These are phyloP conservation scores for Chytriomyces hyalinus DNA, from an alignment of 192 early-diverging fungal genomes.

Conservation along the genomic window DNA sequence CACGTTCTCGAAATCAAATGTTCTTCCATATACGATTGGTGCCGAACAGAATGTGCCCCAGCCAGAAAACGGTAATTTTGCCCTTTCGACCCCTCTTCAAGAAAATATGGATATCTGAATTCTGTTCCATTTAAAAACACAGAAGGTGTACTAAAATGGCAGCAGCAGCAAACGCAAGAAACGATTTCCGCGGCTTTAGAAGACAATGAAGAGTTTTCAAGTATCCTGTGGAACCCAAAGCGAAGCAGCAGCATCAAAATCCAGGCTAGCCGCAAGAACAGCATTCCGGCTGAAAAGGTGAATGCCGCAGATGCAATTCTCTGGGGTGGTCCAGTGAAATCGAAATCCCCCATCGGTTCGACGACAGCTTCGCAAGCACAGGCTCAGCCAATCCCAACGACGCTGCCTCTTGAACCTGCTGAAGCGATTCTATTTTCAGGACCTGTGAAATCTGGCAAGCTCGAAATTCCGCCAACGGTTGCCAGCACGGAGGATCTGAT, in stretches of 20 bases:
- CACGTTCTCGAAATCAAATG: not conserved
- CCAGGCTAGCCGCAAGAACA: not conserved
- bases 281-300: not conserved
- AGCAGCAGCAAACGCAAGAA: not conserved
- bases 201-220: slow-evolving; percentile 7
- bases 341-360: not conserved
- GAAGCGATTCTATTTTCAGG: not conserved
- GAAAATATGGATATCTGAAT: not conserved
- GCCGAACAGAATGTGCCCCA: too few relatives aligned
- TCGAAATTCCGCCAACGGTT: not conserved
- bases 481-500: not conserved
- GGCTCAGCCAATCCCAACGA: not conserved
- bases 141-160: not conserved
- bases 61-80: too few relatives aligned
- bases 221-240: not conserved
- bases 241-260: not conserved
- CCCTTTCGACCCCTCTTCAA: too few relatives aligned
- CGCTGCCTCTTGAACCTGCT: too few relatives aligned
- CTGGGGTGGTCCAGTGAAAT: not conserved
- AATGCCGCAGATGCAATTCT: not conserved
- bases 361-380: not conserved
- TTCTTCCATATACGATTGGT: not conserved
- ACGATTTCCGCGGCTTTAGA: not conserved
- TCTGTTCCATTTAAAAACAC: not conserved
- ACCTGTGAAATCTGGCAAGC: not conserved